Evolutionary conservation across 169 alveolate genomes (phyloP).

Genomic region (Eimeria maxima): DNA sequence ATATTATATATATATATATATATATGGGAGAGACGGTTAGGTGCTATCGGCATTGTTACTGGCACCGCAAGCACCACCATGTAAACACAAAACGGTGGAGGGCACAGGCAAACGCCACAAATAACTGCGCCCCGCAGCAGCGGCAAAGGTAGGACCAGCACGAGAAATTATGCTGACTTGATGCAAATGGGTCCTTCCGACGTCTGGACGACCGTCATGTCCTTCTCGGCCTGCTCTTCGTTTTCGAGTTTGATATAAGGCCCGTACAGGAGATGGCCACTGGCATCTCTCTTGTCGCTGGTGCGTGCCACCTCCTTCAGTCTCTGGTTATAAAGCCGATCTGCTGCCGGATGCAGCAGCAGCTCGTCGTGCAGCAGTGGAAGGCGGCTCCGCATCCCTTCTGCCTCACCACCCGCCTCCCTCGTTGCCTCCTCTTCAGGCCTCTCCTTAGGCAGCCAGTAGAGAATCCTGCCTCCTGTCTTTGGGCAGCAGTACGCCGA

Average conservation of each 20-base stretch:
- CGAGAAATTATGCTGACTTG: slow-evolving; percentile 54
- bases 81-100: neutral
- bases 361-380: slow-evolving; percentile 84
- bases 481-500: slow-evolving; percentile 84
- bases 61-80: neutral
- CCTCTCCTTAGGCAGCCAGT: slow-evolving; percentile 78
- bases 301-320: slow-evolving; percentile 78
- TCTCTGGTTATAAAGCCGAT: slow-evolving; percentile 65
- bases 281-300: slow-evolving; percentile 64
- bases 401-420: slow-evolving; percentile 70
- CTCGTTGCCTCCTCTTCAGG: slow-evolving; percentile 20
- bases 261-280: slow-evolving; percentile 75
- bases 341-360: slow-evolving; percentile 83
- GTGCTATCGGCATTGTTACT: neutral
- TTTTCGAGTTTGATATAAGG: slow-evolving; percentile 77
- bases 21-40: neutral
- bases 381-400: slow-evolving; percentile 43
- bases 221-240: slow-evolving; percentile 69
- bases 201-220: slow-evolving; percentile 73
- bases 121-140: neutral
- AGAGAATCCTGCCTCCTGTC: slow-evolving; percentile 79
- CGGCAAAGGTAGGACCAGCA: neutral
- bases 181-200: slow-evolving; percentile 81
- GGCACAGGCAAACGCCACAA: neutral
- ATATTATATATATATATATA: no score